Percentiles rank a stretch among this genome's conserved stretches.
Evolutionary conservation across 2,329 filamentous ascomycete genomes (phyloP).

Genomic region (Helminthosporium solani): DNA sequence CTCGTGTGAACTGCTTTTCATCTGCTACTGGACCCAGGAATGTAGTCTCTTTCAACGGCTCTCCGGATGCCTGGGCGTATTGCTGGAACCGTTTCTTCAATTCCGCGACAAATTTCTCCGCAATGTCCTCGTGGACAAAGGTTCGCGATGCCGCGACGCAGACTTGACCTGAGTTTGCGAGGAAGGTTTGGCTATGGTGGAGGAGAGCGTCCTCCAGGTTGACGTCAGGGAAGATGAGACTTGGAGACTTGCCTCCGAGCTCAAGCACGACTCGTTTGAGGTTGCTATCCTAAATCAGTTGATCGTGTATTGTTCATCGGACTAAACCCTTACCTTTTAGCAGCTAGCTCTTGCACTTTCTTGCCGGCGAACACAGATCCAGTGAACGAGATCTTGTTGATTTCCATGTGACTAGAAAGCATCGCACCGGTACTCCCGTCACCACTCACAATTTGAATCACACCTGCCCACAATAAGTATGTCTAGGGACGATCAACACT

Average conservation of each 20-base stretch:
- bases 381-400: slow-evolving; percentile 48
- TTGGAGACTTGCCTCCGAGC: slow-evolving; percentile 50
- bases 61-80: slow-evolving; percentile 14
- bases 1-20: slow-evolving; percentile 28
- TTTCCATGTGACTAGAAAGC: slow-evolving; percentile 44
- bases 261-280: slow-evolving; percentile 51
- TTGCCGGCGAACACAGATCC: slow-evolving; percentile 41
- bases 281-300: slow-evolving; percentile 36
- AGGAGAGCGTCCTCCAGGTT: slow-evolving; percentile 48
- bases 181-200: slow-evolving; percentile 39
- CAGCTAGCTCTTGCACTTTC: slow-evolving; percentile 43
- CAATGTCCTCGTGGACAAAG: slow-evolving; percentile 34
- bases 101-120: slow-evolving; percentile 26
- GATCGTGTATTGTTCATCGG: neutral
- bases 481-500: no score
- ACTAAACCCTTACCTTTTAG: slow-evolving; percentile 22
- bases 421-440: slow-evolving; percentile 32
- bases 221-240: slow-evolving; percentile 49
- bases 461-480: slow-evolving; percentile 21
- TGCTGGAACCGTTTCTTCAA: slow-evolving; percentile 31
- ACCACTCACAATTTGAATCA: slow-evolving; percentile 39
- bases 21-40: slow-evolving; percentile 32
- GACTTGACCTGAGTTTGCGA: slow-evolving; percentile 56
- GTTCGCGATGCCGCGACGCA: slow-evolving; percentile 60
- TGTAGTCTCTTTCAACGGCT: slow-evolving; percentile 19